These are phyloP conservation scores for Apiotrichum veenhuisii DNA, from an alignment of 1,284 basidiomycete genomes.

Conservation along the genomic window DNA sequence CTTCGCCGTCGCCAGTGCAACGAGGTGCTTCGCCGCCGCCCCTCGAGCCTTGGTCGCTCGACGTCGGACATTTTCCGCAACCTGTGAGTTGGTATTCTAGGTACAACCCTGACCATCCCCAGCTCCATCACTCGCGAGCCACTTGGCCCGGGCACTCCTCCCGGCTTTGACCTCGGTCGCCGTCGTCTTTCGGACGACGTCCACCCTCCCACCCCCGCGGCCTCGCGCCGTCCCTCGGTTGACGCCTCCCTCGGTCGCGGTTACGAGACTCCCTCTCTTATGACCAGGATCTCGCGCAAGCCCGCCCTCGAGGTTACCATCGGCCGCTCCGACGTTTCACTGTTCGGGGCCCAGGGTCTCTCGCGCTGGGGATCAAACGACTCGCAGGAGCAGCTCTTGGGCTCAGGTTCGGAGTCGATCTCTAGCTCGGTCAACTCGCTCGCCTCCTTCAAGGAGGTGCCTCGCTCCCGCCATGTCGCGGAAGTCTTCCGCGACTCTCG, in stretches of 20 bases:
- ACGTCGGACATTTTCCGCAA: background rate
- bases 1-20: background rate
- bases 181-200: background rate
- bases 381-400: background rate
- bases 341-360: too few species aligned
- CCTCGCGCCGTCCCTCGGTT: background rate
- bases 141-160: background rate
- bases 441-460: background rate
- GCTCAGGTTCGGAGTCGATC: background rate
- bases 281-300: background rate
- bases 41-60: background rate
- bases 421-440: background rate
- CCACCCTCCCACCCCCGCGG: background rate
- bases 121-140: background rate
- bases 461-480: background rate
- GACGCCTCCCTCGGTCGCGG: background rate
- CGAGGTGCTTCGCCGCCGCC: background rate
- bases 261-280: background rate
- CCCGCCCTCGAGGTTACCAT: background rate
- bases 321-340: background rate
- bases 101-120: background rate
- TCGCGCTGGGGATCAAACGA: background rate
- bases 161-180: background rate
- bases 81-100: background rate
- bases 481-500: background rate